Evolutionary conservation across 345 rosid genomes (phyloP), one percentile per base, ranked within the genome.

Genomic region (Acer campestre): DNA sequence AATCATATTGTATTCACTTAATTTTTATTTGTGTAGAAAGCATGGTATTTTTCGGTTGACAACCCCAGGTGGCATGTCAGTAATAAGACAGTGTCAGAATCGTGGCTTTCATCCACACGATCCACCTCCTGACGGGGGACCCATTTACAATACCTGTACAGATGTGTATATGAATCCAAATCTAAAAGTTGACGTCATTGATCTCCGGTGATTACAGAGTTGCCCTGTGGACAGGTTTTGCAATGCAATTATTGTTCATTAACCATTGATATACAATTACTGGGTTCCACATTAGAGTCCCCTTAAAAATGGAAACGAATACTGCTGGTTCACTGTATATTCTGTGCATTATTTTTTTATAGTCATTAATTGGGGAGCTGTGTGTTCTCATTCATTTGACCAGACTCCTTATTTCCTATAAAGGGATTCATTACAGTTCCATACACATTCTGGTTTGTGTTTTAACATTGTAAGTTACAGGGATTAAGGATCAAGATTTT

Each of bases 11-110:
- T 12, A 11, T 4, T 59, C 40, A 55, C 10, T 46, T 49, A 12
- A 70, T 29, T 7, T 17, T 1, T 49, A 18, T 11, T 3, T 8
- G 14, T 64, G 40, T 84, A 94, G 99, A 78, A 89, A 81, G 44
- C 98, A 96, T 13, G 99, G 98, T 59, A 94, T 94, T 79, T 96
- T 96, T 78, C 89, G 97, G 81, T 77, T 94, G 89, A 94, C 99
- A 14, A 85, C 89, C 1, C 99, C 98, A 0, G 98, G 98, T 71
- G 98, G 99, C 72, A 92, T 96, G 93, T 89, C 97, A 3, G 94
- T 94, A 67, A 91, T 92, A 81, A 85, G 99, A 80, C 88, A 94
- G 3, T 92, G 98, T 88, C 93, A 88, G 70, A 91, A 68, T 71
- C 97, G 97, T 27, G 99, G 99, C 63, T 96, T 96, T 82, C 99